phyloP scores from a whole-genome alignment of 176 grass and related monocot species.

The Melocanna baccifera region DNA sequence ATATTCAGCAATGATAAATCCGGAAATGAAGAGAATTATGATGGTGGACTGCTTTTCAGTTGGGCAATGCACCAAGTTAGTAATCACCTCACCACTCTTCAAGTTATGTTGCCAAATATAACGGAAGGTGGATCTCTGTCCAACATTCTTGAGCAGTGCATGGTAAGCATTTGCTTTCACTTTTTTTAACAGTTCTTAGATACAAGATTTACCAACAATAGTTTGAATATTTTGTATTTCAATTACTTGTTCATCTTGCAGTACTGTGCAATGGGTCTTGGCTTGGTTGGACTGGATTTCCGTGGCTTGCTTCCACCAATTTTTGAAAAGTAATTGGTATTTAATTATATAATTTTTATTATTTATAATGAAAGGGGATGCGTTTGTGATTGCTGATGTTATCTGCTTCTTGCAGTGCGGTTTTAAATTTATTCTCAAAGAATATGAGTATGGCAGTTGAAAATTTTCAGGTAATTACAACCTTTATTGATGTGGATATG shows the following conservation, averaged over 20 bases:
- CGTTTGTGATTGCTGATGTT: conserved; percentile 19
- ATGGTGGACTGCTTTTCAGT: conserved; percentile 90
- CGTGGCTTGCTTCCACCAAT: conserved; percentile 85
- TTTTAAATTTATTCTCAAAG: conserved; percentile 91
- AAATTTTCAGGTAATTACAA: conserved; percentile 81
- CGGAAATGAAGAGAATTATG: conserved; percentile 80
- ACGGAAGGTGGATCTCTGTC: conserved; percentile 89
- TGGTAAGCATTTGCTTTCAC: conserved; percentile 58
- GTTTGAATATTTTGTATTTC: neutral
- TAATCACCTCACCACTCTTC: conserved; percentile 76
- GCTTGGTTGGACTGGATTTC: conserved; percentile 96
- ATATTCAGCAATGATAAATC: conserved; percentile 99
- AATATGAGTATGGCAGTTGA: conserved; percentile 81
- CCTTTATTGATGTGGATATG: neutral
- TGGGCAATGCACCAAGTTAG: conserved; percentile 97
- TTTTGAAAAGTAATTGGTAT: conserved; percentile 82
- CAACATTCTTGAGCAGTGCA: conserved; percentile 85
- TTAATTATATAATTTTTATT: neutral
- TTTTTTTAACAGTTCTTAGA: neutral
- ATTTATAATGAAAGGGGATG: neutral
- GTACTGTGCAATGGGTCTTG: conserved; percentile 99
- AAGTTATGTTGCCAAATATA: conserved; percentile 92
- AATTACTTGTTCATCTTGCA: conserved; percentile 43
- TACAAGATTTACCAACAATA: neutral
- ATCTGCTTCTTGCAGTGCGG: conserved; percentile 60